Conservation (phyloP, 2,329 filamentous ascomycete genomes). For the Diaporthe batatas region DNA sequence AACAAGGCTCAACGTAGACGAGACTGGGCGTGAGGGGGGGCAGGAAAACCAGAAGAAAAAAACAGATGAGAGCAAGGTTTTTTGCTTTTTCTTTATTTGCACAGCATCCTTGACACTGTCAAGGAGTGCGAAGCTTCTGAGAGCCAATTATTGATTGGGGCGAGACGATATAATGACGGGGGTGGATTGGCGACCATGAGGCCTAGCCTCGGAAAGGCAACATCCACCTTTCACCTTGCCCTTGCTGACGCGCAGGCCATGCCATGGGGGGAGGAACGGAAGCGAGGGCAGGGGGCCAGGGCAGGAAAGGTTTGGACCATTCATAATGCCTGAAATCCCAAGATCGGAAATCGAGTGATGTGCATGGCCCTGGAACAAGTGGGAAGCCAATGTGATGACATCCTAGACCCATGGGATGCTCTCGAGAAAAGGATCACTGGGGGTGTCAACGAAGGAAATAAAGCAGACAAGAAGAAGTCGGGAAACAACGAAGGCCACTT, state of each 20-base stretch:
- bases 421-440: conserved; percentile 17
- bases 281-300: conserved; percentile 42
- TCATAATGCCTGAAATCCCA: conserved; percentile 36
- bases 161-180: conserved; percentile 43
- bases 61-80: conserved; percentile 52
- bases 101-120: conserved; percentile 55
- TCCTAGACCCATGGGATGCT: conserved; percentile 31
- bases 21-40: conserved; percentile 54
- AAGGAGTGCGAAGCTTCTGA: conserved; percentile 62
- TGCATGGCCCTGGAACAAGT: conserved; percentile 34
- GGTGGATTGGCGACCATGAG: conserved; percentile 38
- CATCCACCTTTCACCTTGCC: conserved; percentile 35
- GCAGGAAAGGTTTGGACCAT: conserved; percentile 36
- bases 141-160: conserved; percentile 42
- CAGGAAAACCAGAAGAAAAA: conserved; percentile 51
- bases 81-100: conserved; percentile 54
- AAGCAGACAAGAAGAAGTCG: background rate
- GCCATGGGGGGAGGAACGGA: conserved; percentile 40
- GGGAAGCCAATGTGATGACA: conserved; percentile 32
- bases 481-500: background rate
- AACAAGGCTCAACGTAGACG: conserved; percentile 50
- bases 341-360: conserved; percentile 40
- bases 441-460: background rate
- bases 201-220: conserved; percentile 37
- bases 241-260: conserved; percentile 37